phyloP scores from a whole-genome alignment of 345 rosid genomes.

The Brassica cretica region DNA sequence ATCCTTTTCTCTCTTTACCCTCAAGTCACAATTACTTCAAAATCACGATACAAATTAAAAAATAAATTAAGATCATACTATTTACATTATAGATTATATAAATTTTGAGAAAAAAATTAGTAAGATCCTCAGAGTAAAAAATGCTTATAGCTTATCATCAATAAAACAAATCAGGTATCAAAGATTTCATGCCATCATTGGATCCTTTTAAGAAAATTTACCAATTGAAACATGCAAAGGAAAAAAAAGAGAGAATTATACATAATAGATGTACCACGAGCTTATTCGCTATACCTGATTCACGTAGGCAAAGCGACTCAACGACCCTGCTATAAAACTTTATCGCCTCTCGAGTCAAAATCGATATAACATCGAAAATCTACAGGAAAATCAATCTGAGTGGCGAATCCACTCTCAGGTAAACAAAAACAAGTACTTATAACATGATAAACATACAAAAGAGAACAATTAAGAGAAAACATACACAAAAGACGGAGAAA shows the following conservation, averaged over 20 bases:
- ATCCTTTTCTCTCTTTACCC: slow-evolving; percentile 3
- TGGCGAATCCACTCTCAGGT: slow-evolving; percentile 7
- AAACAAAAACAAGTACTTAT: not conserved
- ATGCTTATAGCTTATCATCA: slow-evolving; percentile 40
- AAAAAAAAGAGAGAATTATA: not conserved
- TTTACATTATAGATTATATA: too few species aligned
- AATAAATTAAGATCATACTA: slow-evolving; percentile 8
- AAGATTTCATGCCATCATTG: slow-evolving; percentile 42
- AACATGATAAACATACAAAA: not conserved
- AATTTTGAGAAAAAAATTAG: too few species aligned
- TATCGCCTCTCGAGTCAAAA: slow-evolving; percentile 20
- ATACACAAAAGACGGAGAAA: not conserved
- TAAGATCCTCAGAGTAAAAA: slow-evolving; percentile 35
- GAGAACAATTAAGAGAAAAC: not conserved
- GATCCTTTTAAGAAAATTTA: slow-evolving; percentile 13
- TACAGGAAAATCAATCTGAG: slow-evolving; percentile 26
- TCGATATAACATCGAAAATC: slow-evolving; percentile 2
- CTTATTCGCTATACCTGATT: slow-evolving; percentile 41
- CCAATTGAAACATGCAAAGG: not conserved
- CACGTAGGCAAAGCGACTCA: slow-evolving; percentile 35
- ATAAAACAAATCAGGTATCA: slow-evolving; percentile 36
- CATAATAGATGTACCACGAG: slow-evolving; percentile 21
- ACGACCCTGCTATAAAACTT: slow-evolving; percentile 31
- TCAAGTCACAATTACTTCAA: not conserved
- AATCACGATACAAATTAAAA: not conserved